Conservation (phyloP, 1,284 basidiomycete genomes). For the Xerocomus amazonicus region DNA sequence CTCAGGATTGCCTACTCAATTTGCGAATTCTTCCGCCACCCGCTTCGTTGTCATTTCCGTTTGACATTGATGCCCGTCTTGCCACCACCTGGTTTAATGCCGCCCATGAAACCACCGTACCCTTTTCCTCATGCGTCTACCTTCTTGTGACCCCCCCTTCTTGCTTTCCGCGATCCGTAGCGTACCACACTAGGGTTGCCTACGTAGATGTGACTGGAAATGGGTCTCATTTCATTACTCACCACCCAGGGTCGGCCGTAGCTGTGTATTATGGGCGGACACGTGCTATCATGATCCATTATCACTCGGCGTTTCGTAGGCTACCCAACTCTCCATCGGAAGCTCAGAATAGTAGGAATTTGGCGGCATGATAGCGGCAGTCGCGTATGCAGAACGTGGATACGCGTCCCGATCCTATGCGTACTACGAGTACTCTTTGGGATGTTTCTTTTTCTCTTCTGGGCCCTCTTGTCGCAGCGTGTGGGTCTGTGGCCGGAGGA, state of each 20-base stretch:
- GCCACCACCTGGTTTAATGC: constrained; percentile 9
- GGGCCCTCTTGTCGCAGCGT: not conserved
- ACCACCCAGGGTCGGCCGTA: constrained; percentile 4
- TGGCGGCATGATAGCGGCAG: not conserved
- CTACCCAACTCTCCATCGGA: not conserved
- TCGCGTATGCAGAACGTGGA: constrained; percentile 1
- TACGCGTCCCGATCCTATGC: not conserved
- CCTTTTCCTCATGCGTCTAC: constrained; percentile 14
- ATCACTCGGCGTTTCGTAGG: not conserved
- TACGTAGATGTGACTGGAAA: constrained; percentile 23
- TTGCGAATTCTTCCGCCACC: constrained; percentile 6
- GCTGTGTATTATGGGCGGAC: constrained; percentile 8
- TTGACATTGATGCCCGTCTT: constrained; percentile 28
- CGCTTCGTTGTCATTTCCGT: constrained; percentile 23
- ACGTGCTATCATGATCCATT: not conserved
- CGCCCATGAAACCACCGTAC: constrained; percentile 4
- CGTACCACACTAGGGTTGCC: constrained; percentile 39
- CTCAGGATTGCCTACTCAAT: constrained; percentile 4
- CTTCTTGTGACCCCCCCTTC: constrained; percentile 7
- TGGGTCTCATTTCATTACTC: constrained; percentile 5
- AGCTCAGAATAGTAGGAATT: not conserved
- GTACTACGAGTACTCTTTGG: no score
- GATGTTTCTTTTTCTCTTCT: not conserved
- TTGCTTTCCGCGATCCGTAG: constrained; percentile 19
- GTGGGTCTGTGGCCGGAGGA: not conserved